Percentiles rank a stretch among this genome's conserved stretches.
Conservation (phyloP, 1,284 basidiomycete genomes). For the Sporisorium scitamineum region DNA sequence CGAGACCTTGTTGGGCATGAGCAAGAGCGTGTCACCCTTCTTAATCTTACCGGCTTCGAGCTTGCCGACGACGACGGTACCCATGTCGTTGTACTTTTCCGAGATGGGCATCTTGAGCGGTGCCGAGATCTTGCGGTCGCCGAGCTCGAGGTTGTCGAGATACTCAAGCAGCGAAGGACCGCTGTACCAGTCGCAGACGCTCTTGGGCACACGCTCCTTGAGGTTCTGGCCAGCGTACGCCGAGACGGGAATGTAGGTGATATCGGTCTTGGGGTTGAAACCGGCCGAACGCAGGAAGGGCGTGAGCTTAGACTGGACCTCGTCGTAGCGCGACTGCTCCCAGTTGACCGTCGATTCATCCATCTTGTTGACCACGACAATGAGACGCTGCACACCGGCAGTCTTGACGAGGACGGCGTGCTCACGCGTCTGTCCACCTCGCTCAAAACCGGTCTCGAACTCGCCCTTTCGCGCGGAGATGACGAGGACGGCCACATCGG, state of each 20-base stretch:
- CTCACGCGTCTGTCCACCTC: conserved; percentile 68
- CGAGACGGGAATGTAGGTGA: conserved; percentile 67
- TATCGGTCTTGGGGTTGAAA: conserved; percentile 69
- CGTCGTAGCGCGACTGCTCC: conserved; percentile 66
- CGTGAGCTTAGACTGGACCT: conserved; percentile 65
- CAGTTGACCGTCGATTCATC: conserved; percentile 68
- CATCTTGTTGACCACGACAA: conserved; percentile 70
- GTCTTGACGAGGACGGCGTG: conserved; percentile 69
- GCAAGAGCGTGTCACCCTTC: conserved; percentile 61
- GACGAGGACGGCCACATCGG: conserved; percentile 67
- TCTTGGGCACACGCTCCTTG: conserved; percentile 63
- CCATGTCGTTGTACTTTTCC: conserved; percentile 69
- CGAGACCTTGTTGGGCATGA: conserved; percentile 65
- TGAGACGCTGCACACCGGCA: conserved; percentile 67
- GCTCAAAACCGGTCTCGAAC: conserved; percentile 69
- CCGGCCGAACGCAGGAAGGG: conserved; percentile 65
- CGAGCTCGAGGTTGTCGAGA: conserved; percentile 63
- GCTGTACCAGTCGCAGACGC: conserved; percentile 63
- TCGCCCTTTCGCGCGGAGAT: conserved; percentile 68
- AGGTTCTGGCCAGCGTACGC: conserved; percentile 67
- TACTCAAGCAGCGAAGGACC: conserved; percentile 62
- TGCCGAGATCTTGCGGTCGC: conserved; percentile 65
- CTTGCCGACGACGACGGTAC: conserved; percentile 68
- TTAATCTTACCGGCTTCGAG: conserved; percentile 66
- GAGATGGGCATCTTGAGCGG: conserved; percentile 69